phyloP scores from a whole-genome alignment of 139 green algal genomes.

The Chlorella sp. region DNA sequence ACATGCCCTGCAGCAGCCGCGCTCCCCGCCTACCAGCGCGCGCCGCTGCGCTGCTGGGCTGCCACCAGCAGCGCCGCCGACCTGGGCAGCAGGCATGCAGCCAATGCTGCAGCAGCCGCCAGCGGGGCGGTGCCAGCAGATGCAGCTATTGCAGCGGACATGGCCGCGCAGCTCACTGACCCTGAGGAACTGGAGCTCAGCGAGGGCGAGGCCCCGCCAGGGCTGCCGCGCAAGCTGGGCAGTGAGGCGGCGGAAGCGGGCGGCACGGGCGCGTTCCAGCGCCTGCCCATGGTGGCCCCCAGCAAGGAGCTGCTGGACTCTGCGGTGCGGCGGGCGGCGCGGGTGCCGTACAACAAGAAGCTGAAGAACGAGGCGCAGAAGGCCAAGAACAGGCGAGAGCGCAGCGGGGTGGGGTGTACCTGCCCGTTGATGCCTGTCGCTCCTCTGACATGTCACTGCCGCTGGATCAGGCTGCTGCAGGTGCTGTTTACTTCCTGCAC shows the following conservation, averaged over 20 bases:
- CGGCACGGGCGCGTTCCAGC: slow-evolving; percentile 62
- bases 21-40: not conserved
- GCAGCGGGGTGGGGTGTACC: too few relatives aligned
- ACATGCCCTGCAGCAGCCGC: not conserved
- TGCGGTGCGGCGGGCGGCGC: slow-evolving; percentile 68
- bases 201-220: not conserved
- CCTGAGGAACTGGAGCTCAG: too few relatives aligned
- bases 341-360: slow-evolving; percentile 51
- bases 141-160: not conserved
- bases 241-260: not conserved
- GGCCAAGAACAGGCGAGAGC: slow-evolving; percentile 62
- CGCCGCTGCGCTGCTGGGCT: not conserved
- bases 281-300: slow-evolving; percentile 65
- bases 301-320: slow-evolving; percentile 72
- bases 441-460: too few relatives aligned
- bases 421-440: too few relatives aligned
- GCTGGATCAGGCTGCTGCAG: too few relatives aligned
- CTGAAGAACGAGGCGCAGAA: slow-evolving; percentile 82
- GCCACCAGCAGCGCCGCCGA: not conserved
- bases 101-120: not conserved
- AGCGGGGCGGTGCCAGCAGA: not conserved
- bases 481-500: too few relatives aligned
- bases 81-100: too few relatives aligned
- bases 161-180: not conserved
- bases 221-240: slow-evolving; percentile 10